Percentiles rank a stretch among this genome's conserved stretches.
phyloP scores from a whole-genome alignment of 2,329 filamentous ascomycete genomes.

The Taxawa tesnikishii region DNA sequence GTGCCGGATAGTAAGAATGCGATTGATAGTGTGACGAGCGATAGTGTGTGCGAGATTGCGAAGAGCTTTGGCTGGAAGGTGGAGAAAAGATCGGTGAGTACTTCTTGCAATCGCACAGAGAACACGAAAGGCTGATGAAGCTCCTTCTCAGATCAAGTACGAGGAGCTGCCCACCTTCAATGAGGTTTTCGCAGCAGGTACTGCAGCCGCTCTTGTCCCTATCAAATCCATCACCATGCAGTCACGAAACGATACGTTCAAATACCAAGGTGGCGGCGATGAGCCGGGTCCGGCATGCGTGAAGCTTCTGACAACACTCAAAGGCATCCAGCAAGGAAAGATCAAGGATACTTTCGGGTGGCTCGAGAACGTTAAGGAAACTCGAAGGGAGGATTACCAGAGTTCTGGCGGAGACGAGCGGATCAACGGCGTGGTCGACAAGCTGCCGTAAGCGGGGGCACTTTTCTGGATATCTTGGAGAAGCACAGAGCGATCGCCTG shows the following conservation, averaged over 20 bases:
- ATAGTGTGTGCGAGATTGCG: constrained; percentile 66
- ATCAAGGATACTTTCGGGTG: constrained; percentile 66
- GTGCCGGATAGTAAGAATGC: constrained; percentile 81
- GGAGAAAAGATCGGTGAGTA: constrained; percentile 57
- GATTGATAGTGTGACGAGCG: constrained; percentile 76
- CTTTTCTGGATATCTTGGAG: too few species aligned
- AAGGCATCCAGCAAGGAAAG: constrained; percentile 77
- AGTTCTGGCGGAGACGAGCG: constrained; percentile 9
- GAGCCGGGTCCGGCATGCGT: constrained; percentile 63
- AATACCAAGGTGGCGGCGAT: constrained; percentile 43
- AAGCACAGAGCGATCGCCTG: too few species aligned
- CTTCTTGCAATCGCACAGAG: background rate
- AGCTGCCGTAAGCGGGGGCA: constrained; percentile 4
- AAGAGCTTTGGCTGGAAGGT: constrained; percentile 72
- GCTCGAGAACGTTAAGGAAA: constrained; percentile 38
- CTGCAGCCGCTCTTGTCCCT: constrained; percentile 80
- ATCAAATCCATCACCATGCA: constrained; percentile 79
- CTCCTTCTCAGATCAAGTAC: constrained; percentile 45
- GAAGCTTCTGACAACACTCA: constrained; percentile 61
- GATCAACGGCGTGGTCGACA: constrained; percentile 8
- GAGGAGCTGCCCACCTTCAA: constrained; percentile 49
- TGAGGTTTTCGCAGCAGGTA: constrained; percentile 86
- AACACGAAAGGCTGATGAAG: background rate
- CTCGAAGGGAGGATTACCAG: constrained; percentile 19
- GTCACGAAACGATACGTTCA: constrained; percentile 42